Evolutionary conservation across 1,139 yeast genomes (phyloP), one percentile per base, ranked within the genome.

Genomic region (Pichia sp.): DNA sequence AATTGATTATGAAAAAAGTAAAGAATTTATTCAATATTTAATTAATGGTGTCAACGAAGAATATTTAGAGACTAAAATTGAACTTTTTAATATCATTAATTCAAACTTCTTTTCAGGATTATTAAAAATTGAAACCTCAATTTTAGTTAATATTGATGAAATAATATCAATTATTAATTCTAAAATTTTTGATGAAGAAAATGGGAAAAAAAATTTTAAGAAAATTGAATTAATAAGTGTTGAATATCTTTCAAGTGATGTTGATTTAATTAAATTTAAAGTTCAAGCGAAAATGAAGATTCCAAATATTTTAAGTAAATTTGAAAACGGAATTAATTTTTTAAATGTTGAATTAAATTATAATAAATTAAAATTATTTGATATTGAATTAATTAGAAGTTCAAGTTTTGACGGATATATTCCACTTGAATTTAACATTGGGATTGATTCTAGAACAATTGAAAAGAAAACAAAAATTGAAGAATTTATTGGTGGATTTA

Each of bases 401-500:
- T 6, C 35, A 6, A 30, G 39, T 27, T 9, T 20, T 3, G 38
- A 35, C 22, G 39, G 39, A 12, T 5, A 37, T 6, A 12, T 30
- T 11, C 42, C 41, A 5, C 10, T 39, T 3, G 25, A 40, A n/a
- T 31, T 46, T 24, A 27, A 8, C 23, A 31, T 47, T n/a, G 30
- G 33, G 30, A 20, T 45, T 4, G 23, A 34, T 26, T 35, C 26
- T 27, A 35, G 35, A 9, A 39, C 45, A 6, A 6, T 40, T 4
- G 31, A 39, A 2, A 52, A 42, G 4, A 57, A 54, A 48, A 43
- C 45, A 2, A 52, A 49, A 33, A 41, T 62, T 24, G 67, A 65
- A 25, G 52, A 52, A 12, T 41, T 66, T 34, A 30, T 65, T 24
- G 66, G 70, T 22, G 54, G 53, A 6, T 61, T 58, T 36, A 50